Evolutionary conservation across 2,329 filamentous ascomycete species (phyloP).

Genomic region (Xylariaceae sp.): DNA sequence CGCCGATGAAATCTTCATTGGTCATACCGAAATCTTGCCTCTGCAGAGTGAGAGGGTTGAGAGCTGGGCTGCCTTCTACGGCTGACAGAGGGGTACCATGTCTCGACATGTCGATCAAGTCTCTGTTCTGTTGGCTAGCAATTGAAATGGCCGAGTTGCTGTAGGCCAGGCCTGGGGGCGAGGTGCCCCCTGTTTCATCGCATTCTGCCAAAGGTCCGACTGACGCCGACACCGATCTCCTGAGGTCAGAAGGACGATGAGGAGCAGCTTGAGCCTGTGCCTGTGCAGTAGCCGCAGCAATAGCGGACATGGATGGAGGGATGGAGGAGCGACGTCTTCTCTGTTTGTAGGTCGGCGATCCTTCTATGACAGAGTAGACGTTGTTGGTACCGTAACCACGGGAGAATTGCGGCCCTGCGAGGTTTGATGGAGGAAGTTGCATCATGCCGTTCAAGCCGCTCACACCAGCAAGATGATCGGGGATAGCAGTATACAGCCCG

Average conservation of each 20-base stretch:
- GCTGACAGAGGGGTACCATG: conserved; percentile 87
- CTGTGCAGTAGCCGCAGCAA: conserved; percentile 62
- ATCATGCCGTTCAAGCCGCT: conserved; percentile 83
- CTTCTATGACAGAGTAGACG: conserved; percentile 94
- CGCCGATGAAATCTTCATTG: conserved; percentile 59
- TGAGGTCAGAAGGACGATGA: conserved; percentile 84
- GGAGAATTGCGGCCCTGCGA: conserved; percentile 76
- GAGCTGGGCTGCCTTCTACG: conserved; percentile 76
- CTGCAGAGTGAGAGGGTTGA: conserved; percentile 67
- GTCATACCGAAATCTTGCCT: conserved; percentile 67
- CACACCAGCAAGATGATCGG: conserved; percentile 73
- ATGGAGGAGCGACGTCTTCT: conserved; percentile 90
- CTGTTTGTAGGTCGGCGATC: conserved; percentile 98
- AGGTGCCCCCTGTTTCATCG: conserved; percentile 76
- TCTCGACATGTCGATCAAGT: conserved; percentile 78
- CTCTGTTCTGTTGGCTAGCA: conserved; percentile 67
- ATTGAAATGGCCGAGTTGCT: conserved; percentile 67
- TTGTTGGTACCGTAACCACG: conserved; percentile 71
- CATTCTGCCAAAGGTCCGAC: conserved; percentile 78
- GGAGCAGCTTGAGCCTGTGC: conserved; percentile 51
- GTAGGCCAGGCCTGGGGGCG: conserved; percentile 72
- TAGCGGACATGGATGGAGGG: conserved; percentile 70
- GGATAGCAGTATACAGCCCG: conserved; percentile 90
- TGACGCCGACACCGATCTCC: conserved; percentile 85
- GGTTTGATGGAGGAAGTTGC: conserved; percentile 81